phyloP scores from a whole-genome alignment of 2,329 filamentous ascomycete species.

The Alternaria sp. region DNA sequence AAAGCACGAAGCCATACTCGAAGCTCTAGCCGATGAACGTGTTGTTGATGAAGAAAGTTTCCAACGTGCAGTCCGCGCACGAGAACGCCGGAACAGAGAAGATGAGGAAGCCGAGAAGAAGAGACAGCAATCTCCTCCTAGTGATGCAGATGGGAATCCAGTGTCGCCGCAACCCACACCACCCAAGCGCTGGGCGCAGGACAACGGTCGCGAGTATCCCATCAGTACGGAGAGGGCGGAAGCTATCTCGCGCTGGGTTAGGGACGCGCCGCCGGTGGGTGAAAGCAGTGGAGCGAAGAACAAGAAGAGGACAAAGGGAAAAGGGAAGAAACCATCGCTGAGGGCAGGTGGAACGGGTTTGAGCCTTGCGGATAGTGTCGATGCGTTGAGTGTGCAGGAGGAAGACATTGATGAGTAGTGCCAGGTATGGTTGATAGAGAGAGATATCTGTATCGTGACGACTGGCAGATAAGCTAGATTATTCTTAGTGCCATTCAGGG shows the following conservation, averaged over 20 bases:
- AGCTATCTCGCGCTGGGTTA: constrained; percentile 74
- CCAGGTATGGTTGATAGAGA: not conserved
- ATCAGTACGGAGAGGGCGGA: constrained; percentile 74
- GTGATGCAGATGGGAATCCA: constrained; percentile 5
- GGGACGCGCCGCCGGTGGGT: constrained; percentile 55
- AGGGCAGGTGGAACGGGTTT: constrained; percentile 7
- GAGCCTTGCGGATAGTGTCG: constrained; percentile 30
- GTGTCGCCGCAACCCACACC: constrained; percentile 14
- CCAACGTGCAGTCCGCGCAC: constrained; percentile 67
- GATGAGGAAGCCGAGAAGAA: constrained; percentile 59
- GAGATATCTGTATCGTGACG: not conserved
- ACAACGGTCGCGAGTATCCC: constrained; percentile 73
- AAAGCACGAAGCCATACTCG: constrained; percentile 71
- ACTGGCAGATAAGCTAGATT: not conserved
- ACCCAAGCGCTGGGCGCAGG: constrained; percentile 68
- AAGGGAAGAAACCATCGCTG: constrained; percentile 18
- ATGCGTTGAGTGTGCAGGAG: constrained; percentile 26
- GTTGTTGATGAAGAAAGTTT: constrained; percentile 73
- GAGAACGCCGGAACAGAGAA: constrained; percentile 64
- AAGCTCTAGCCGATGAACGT: constrained; percentile 72
- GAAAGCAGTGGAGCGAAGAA: constrained; percentile 48
- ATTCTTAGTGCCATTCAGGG: not conserved
- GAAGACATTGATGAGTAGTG: constrained; percentile 10
- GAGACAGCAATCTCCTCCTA: not conserved
- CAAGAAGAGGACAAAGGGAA: constrained; percentile 39